Percentiles rank a stretch among this genome's conserved stretches.
phyloP scores from a whole-genome alignment of 495 filamentous ascomycete genomes.

The Hypoxylon lenormandii region DNA sequence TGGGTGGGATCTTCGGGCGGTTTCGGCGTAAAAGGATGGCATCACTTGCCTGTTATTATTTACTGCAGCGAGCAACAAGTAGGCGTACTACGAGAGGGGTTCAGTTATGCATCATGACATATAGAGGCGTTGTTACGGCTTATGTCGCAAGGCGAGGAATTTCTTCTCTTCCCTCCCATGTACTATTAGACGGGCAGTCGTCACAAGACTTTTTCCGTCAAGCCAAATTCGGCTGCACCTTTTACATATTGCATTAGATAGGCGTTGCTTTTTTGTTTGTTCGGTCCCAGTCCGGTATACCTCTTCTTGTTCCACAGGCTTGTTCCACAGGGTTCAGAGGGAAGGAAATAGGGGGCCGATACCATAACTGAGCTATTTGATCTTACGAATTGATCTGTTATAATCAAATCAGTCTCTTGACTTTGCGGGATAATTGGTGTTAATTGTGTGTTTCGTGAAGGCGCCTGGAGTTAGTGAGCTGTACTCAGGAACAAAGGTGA shows the following conservation, averaged over 20 bases:
- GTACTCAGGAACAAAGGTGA: too few species aligned
- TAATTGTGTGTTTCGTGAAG: too few species aligned
- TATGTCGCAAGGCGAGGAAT: conserved; percentile 18
- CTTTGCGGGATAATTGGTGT: too few species aligned
- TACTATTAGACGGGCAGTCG: conserved; percentile 34
- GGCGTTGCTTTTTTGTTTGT: conserved; percentile 38
- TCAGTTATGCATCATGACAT: conserved; percentile 16
- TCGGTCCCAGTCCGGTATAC: neutral
- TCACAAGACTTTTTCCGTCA: neutral
- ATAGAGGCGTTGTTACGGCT: conserved; percentile 39
- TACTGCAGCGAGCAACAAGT: neutral
- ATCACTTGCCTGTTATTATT: conserved; percentile 22
- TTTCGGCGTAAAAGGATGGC: conserved; percentile 27
- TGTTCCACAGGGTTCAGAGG: neutral
- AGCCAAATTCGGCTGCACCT: neutral
- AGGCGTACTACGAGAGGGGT: conserved; percentile 11
- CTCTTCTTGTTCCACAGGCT: too few species aligned
- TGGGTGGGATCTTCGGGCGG: neutral
- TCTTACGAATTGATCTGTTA: too few species aligned
- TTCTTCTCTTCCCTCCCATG: conserved; percentile 19
- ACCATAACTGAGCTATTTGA: conserved; percentile 12
- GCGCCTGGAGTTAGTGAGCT: too few species aligned
- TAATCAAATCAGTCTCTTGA: too few species aligned
- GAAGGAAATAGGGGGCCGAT: conserved; percentile 27
- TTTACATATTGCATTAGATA: conserved; percentile 49